These are phyloP conservation scores for Ogataea paraovalis DNA, from an alignment of 805 yeast genomes.

Conservation along the genomic window DNA sequence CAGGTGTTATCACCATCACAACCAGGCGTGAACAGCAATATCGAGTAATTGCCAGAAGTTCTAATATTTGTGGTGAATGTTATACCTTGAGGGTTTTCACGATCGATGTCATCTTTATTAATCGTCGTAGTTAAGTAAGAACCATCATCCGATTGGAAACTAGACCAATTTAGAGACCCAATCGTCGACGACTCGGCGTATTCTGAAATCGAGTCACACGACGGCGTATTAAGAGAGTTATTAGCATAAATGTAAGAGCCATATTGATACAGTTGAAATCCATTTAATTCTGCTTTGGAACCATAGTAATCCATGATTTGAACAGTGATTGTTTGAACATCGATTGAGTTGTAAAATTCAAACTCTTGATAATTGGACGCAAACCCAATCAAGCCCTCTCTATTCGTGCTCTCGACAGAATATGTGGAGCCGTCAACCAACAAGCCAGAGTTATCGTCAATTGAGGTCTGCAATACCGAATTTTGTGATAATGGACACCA, in stretches of 20 bases:
- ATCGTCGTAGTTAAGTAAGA: conserved; percentile 26
- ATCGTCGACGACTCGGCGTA: conserved; percentile 14
- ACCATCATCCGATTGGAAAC: conserved; percentile 9
- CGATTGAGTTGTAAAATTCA: conserved; percentile 66
- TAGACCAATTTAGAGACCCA: conserved; percentile 20
- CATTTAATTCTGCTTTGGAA: conserved; percentile 59
- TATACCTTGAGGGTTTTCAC: conserved; percentile 34
- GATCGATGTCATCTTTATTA: conserved; percentile 25
- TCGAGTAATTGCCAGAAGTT: conserved; percentile 68
- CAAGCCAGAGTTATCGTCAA: conserved; percentile 1
- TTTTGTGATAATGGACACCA: conserved; percentile 70
- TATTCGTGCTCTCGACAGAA: conserved; percentile 9
- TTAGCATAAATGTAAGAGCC: conserved; percentile 68
- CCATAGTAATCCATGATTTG: conserved; percentile 70
- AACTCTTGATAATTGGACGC: conserved; percentile 70
- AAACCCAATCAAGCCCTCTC: conserved; percentile 31
- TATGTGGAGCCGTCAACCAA: conserved; percentile 9
- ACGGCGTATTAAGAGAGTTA: conserved; percentile 62
- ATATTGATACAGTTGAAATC: conserved; percentile 66
- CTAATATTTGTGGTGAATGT: conserved; percentile 65
- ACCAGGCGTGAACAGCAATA: conserved; percentile 82
- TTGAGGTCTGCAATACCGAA: conserved; percentile 26
- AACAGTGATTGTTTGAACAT: conserved; percentile 57
- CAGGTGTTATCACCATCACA: conserved; percentile 71
- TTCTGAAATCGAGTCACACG: conserved; percentile 37